These are phyloP conservation scores for Fusarium sp. DNA, from an alignment of 2,329 filamentous ascomycete species.

Conservation along the genomic window DNA sequence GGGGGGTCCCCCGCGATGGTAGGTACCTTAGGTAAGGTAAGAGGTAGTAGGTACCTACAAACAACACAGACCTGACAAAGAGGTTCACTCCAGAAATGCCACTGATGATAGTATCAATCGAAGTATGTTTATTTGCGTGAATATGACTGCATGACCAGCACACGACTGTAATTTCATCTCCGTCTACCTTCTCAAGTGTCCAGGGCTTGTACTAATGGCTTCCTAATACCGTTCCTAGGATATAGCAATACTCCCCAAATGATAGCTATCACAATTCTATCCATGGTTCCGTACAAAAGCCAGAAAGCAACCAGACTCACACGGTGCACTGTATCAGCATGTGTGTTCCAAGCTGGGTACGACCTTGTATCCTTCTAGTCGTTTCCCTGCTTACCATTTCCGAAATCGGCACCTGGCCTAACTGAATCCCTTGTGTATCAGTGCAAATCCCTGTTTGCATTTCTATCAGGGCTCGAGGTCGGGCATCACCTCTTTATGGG, in stretches of 20 bases:
- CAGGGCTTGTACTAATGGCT: slow-evolving; percentile 12
- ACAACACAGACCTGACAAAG: too few species aligned
- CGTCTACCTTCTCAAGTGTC: slow-evolving; percentile 10
- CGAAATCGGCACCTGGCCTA: slow-evolving; percentile 13
- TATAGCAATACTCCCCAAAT: slow-evolving; percentile 22
- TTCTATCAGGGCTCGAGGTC: slow-evolving; percentile 10
- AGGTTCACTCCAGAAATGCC: not conserved
- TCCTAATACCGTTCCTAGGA: slow-evolving; percentile 12
- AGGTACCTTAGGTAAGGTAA: too few species aligned
- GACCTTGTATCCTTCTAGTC: slow-evolving; percentile 29
- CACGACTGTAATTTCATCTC: slow-evolving; percentile 26
- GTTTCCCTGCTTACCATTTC: slow-evolving; percentile 10
- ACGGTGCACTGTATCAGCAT: slow-evolving; percentile 28
- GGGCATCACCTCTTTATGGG: slow-evolving; percentile 20
- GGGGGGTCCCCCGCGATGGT: too few species aligned
- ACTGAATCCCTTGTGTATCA: slow-evolving; percentile 15
- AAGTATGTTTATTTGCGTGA: slow-evolving; percentile 36
- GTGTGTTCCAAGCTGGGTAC: slow-evolving; percentile 33
- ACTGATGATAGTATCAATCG: not conserved
- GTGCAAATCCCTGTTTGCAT: slow-evolving; percentile 18
- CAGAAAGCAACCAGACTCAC: slow-evolving; percentile 10
- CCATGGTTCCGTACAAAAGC: slow-evolving; percentile 28
- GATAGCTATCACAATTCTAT: slow-evolving; percentile 39
- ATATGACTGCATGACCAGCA: slow-evolving; percentile 34
- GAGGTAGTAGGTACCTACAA: too few species aligned